Evolutionary conservation across 2,329 filamentous ascomycete species (phyloP), one percentile per base, ranked within the genome.

Genomic region (Immersiporthe knoxdaviesiana): DNA sequence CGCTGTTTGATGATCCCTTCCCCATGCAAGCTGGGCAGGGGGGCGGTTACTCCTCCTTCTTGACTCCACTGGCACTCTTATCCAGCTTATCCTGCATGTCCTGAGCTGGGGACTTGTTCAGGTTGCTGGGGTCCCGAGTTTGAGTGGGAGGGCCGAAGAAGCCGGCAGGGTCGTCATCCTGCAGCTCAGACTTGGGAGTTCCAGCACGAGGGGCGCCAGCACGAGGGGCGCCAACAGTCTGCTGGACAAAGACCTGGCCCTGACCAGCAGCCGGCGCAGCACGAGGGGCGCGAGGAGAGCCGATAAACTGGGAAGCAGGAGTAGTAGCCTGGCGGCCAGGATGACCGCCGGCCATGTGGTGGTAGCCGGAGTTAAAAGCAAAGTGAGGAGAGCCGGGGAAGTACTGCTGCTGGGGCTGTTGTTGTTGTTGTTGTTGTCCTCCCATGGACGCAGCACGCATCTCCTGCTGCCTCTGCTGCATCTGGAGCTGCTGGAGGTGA

Each of bases 131-230:
- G 14, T 14, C 27, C 8, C 3, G 21, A 21, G n/a, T 12, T 14
- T 54, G 21, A 30, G 61, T 24, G 18, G 56, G 32, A 14, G 39
- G 27, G 61, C 41, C 56, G 32, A 63, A 63, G 18, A 47, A 35
- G 24, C 65, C 37, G 16, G 41, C 41, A 39, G 41, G 63, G n/a
- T 68, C 63, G 27, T 39, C 50, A 14, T 66, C 24, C 37, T 54
- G 54, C 56, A 35, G 18, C 14, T 44, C 62, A 18, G 18, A 5
- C 39, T 58, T 27, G 60, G 39, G 11, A 27, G 7, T 18, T 37
- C 32, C 30, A 37, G 30, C 32, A 37, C 18, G 18, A 59, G 54
- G 5, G 32, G 54, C 18, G 21, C 16, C 30, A 16, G 18, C 32
- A 32, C n/a, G n/a, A 6, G 3, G 16, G 41, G 18, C 37, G 11